These are phyloP conservation scores for Penicillium verrucosum DNA, from an alignment of 2,329 filamentous ascomycete species.

Conservation along the genomic window DNA sequence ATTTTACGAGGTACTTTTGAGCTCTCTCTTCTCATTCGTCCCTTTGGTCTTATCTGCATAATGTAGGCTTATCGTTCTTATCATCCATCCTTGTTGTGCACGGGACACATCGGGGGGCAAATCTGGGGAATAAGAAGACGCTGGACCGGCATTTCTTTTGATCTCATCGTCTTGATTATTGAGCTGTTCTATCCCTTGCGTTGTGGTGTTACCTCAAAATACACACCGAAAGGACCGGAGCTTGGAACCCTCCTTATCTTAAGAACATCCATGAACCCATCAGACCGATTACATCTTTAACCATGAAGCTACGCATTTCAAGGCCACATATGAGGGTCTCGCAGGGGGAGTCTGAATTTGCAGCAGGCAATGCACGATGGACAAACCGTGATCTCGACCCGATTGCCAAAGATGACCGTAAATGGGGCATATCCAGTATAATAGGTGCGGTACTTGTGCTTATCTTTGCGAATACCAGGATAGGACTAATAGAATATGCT, in stretches of 20 bases:
- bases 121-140: constrained; percentile 3
- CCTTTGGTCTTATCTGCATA: neutral
- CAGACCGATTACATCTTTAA: neutral
- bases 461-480: neutral
- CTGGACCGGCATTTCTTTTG: neutral
- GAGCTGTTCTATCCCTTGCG: neutral
- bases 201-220: neutral
- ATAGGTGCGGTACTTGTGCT: constrained; percentile 26
- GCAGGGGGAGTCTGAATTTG: constrained; percentile 47
- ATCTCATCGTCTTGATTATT: neutral
- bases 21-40: neutral
- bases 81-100: neutral
- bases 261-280: neutral
- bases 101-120: neutral
- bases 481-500: neutral
- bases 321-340: constrained; percentile 44
- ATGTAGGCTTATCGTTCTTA: constrained; percentile 1
- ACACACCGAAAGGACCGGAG: neutral
- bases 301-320: constrained; percentile 28
- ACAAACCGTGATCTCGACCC: constrained; percentile 53
- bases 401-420: constrained; percentile 42
- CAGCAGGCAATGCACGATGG: constrained; percentile 43
- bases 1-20: neutral
- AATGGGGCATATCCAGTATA: constrained; percentile 48
- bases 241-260: neutral